Evolutionary conservation across 306 rosid species (phyloP), one percentile per base, ranked within the genome.

Genomic region (Argentina anserina): DNA sequence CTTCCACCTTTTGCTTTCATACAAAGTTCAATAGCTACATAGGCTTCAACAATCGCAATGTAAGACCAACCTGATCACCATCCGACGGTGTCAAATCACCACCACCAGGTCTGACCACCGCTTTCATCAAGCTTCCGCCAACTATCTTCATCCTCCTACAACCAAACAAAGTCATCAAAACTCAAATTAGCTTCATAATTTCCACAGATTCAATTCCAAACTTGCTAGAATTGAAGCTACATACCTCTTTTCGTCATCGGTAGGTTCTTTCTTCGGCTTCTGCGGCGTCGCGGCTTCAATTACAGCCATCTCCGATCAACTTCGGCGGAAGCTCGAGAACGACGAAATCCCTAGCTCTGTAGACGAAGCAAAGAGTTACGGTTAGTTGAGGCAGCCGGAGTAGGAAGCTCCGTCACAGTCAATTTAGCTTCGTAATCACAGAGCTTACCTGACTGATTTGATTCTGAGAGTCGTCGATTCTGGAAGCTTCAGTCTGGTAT

Each of bases 81-180:
- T 94, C 93, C 0, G 92, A 88, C 60, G 99, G 96, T 26, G 63
- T 84, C 28, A 80, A 83, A 66, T 91, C 97, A 56, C 96, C 96
- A 10, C 88, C 97, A 61, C 99, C 97, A 39, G 96, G 93, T 83
- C 92, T 90, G 58, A 94, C 43, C 86, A 86, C 29, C 29, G 99
- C 97, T 86, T 94, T 94, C 97, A 91, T 89, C 91, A 94, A 78
- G 79, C 91, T 88, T 76, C 97, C 97, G 18, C 96, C 89, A 61
- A 75, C 88, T 73, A 94, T 84, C 83, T 87, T 94, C 86, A 73
- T 76, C 84, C 83, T 94, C 96, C 99, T 91, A 69, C 67, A 37
- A 56, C 36, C 71, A 74, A 73, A 61, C 20, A 68, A 45, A 80
- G 68, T 13, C 10, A 15, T 49, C 4, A 18, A 26, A 45, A 33